phyloP scores from a whole-genome alignment of 164 flowering plant species.

The Amborella trichopoda region DNA sequence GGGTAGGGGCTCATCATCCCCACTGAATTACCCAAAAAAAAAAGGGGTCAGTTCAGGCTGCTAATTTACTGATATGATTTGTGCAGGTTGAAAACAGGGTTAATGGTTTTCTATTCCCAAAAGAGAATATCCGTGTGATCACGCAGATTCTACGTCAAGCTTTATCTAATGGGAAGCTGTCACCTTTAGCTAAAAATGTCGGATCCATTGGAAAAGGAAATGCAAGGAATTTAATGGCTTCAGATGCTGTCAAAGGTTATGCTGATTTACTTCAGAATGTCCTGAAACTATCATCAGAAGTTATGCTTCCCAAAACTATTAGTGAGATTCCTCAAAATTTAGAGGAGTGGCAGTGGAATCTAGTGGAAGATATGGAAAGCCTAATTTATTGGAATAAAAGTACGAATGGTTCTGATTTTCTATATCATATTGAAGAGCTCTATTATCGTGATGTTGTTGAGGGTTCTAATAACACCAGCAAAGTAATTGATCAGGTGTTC shows the following conservation, averaged over 20 bases:
- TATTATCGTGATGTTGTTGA: constrained; percentile 22
- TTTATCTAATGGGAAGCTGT: constrained; percentile 50
- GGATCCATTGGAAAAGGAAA: constrained; percentile 52
- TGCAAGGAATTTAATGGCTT: constrained; percentile 65
- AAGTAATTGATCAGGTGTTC: constrained; percentile 34
- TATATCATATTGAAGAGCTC: constrained; percentile 46
- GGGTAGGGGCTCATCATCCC: no score
- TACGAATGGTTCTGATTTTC: constrained; percentile 18
- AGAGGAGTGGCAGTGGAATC: constrained; percentile 74
- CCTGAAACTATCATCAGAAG: constrained; percentile 78
- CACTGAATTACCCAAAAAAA: no score
- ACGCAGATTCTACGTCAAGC: constrained; percentile 38
- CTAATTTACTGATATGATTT: no score
- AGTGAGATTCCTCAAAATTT: constrained; percentile 32
- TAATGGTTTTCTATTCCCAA: constrained; percentile 82
- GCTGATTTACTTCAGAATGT: constrained; percentile 54
- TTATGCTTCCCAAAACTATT: constrained; percentile 38
- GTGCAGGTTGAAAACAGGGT: constrained; percentile 84
- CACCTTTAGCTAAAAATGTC: constrained; percentile 42
- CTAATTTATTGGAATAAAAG: constrained; percentile 22
- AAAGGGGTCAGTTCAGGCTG: no score
- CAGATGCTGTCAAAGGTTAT: constrained; percentile 66
- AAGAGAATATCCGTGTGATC: constrained; percentile 42
- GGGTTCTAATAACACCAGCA: constrained; percentile 6
- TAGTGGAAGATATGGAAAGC: constrained; percentile 30